Conservation (phyloP, 208 protist species). For the Wallacemonas sp. region DNA sequence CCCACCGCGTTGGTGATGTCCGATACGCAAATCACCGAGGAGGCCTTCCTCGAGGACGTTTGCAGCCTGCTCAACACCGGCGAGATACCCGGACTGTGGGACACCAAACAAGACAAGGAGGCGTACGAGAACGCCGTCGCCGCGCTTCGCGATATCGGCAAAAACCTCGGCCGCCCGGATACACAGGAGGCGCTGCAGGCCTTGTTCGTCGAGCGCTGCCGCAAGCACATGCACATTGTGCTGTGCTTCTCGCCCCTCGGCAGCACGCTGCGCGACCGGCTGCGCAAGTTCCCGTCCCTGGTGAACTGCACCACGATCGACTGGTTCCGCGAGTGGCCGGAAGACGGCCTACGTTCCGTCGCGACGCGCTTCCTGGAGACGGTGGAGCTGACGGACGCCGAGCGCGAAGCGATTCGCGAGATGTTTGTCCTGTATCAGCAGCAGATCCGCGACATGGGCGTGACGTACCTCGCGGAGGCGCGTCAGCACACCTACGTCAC, state of each 20-base stretch:
- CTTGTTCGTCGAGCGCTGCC: constrained; percentile 92
- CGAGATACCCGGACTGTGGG: constrained; percentile 94
- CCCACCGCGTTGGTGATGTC: constrained; percentile 95
- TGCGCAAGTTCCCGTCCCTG: constrained; percentile 97
- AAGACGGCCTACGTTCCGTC: constrained; percentile 93
- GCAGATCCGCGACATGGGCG: constrained; percentile 81
- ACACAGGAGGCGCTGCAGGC: constrained; percentile 82
- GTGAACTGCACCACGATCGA: constrained; percentile 99
- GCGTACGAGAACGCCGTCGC: constrained; percentile 86
- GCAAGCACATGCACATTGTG: constrained; percentile 95
- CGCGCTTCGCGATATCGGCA: constrained; percentile 83
- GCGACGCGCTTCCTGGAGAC: constrained; percentile 85
- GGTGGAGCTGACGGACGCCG: constrained; percentile 72
- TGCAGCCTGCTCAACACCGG: constrained; percentile 97
- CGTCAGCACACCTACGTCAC: constrained; percentile 94
- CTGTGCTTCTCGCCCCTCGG: constrained; percentile 97
- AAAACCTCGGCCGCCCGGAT: constrained; percentile 78
- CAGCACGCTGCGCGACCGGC: constrained; percentile 91
- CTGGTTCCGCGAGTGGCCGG: constrained; percentile 98
- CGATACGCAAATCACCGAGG: constrained; percentile 95
- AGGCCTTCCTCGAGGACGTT: constrained; percentile 97
- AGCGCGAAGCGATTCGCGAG: constrained; percentile 69
- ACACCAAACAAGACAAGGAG: constrained; percentile 92
- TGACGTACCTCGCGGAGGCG: constrained; percentile 83
- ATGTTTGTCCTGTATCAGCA: constrained; percentile 93